phyloP scores from a whole-genome alignment of 176 grass and related monocot species.

The Musa acuminata region DNA sequence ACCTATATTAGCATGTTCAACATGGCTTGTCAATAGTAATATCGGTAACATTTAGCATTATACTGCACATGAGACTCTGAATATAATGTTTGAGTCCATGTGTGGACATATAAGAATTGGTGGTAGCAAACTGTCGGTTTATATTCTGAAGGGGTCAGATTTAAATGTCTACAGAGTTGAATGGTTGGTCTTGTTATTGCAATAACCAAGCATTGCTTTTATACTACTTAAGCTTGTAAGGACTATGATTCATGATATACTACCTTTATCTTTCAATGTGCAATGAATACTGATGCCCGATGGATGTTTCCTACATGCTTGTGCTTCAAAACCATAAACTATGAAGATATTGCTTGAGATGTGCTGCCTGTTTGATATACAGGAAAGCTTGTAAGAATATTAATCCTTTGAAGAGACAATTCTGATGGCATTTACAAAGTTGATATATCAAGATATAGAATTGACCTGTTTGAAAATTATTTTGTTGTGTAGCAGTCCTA shows the following conservation, averaged over 20 bases:
- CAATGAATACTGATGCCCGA: too few relatives aligned
- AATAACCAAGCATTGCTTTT: neutral
- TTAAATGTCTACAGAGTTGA: neutral
- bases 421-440: too few relatives aligned
- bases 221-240: neutral
- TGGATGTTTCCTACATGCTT: too few relatives aligned
- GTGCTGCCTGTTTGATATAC: too few relatives aligned
- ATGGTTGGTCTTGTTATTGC: neutral
- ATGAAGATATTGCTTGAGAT: too few relatives aligned
- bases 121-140: neutral
- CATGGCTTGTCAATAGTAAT: neutral
- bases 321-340: too few relatives aligned
- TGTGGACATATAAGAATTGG: neutral
- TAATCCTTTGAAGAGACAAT: too few relatives aligned
- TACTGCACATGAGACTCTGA: neutral
- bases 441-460: too few relatives aligned
- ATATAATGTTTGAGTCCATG: neutral
- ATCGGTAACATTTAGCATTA: neutral
- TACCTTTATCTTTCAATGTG: neutral
- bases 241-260: neutral
- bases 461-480: too few relatives aligned
- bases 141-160: neutral
- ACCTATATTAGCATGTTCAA: neutral
- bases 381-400: too few relatives aligned
- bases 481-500: too few relatives aligned